These are phyloP conservation scores for Collybiopsis luxurians DNA, from an alignment of 768 basidiomycete genomes.

Conservation along the genomic window DNA sequence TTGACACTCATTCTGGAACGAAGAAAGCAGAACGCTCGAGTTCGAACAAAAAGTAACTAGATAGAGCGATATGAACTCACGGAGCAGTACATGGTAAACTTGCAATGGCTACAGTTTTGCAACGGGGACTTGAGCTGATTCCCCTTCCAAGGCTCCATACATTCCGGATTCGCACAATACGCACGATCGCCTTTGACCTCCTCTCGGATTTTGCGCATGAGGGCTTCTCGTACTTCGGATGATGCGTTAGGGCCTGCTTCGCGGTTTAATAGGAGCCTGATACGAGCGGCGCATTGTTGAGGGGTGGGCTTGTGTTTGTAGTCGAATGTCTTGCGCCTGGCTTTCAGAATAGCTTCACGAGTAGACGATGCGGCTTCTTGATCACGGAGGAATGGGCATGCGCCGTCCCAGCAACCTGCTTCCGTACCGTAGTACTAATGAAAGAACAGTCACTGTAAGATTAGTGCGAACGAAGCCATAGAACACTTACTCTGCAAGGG, in stretches of 20 bases:
- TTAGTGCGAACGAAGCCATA: not conserved
- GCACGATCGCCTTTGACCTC: slow-evolving; percentile 8
- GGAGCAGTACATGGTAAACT: slow-evolving; percentile 12
- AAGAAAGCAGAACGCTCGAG: not conserved
- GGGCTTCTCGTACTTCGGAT: not conserved
- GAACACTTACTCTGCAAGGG: slow-evolving; percentile 10
- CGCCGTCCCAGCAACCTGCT: slow-evolving; percentile 9
- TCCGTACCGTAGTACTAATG: slow-evolving; percentile 10
- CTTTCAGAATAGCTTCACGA: slow-evolving; percentile 2
- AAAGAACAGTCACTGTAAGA: not conserved
- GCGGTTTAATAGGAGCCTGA: not conserved
- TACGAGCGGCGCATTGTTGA: not conserved
- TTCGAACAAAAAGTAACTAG: too few relatives aligned
- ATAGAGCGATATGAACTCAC: too few relatives aligned
- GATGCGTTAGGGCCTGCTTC: not conserved
- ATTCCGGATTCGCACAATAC: slow-evolving; percentile 13
- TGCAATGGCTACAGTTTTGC: slow-evolving; percentile 7
- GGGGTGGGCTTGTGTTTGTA: slow-evolving; percentile 8
- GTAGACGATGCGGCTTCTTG: not conserved
- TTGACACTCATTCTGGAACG: slow-evolving; percentile 4
- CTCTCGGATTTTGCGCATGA: not conserved
- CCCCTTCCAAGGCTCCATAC: slow-evolving; percentile 6
- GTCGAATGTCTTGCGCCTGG: slow-evolving; percentile 2
- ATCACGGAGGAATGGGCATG: slow-evolving; percentile 12
- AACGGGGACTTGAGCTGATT: not conserved